Evolutionary conservation across 176 grass and related monocot species (phyloP), one percentile per base, ranked within the genome.

Genomic region (Chloris gayana): DNA sequence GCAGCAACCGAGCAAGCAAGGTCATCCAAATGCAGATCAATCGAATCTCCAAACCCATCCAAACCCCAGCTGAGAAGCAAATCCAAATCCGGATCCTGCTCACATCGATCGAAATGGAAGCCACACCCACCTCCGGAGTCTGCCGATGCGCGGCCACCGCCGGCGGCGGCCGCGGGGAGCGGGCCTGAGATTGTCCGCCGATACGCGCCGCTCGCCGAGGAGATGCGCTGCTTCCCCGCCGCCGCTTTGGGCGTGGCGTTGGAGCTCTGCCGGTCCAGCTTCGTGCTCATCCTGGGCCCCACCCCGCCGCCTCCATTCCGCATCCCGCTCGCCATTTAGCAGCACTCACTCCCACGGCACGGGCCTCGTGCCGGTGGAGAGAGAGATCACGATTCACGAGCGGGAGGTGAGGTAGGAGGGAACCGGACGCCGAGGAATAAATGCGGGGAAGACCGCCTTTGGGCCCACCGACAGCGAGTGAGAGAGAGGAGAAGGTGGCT

Each of bases 101-200:
- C 1, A 10, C 14, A 72, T 12, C 14, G 9, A 77, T 18, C 26
- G 21, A 33, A n/a, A 67, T 71, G 22, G 19, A 27, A 22, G 44
- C 27, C 21, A 39, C 42, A 76, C 82, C 1, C 31, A 99, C 97
- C 97, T 99, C 88, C 92, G 35, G 88, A 69, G 3, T 99, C 96
- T 14, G 76, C 65, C 44, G 91, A 72, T 31, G 54, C 24, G 56
- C 88, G 67, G 1, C 38, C 86, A 25, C 25, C 56, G 30, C 35
- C 86, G 51, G 18, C 21, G 38, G 74, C 67, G 21, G 80, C 73
- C 13, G 91, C 46, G 29, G 86, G 69, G 19, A 93, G 77, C 61
- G 87, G 59, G 14, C 92, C 92, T 6, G 96, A 93, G 86, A 82
- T 83, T 32, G 88, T 89, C 30, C 88, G 88, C 0, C 92, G 80